Evolutionary conservation across 306 rosid genomes (phyloP).

Genomic region (Lathyrus aphaca): DNA sequence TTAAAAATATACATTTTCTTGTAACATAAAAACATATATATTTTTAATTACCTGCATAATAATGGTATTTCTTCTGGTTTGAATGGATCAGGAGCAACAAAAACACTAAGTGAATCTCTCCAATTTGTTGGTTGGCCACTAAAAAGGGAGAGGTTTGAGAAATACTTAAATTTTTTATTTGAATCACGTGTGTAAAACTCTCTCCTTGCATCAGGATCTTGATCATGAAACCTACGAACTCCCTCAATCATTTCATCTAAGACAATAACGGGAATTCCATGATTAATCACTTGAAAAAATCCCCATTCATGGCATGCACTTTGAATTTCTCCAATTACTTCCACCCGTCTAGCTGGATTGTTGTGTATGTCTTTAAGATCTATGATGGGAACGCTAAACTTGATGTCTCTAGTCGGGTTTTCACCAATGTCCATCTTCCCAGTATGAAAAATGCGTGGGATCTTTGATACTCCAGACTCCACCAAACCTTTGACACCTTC

Average conservation of each 20-base stretch:
- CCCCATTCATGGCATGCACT: background rate
- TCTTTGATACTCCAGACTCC: background rate
- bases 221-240: no score
- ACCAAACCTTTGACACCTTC: background rate
- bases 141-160: conserved; percentile 46
- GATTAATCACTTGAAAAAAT: background rate
- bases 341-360: background rate
- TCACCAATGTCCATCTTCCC: background rate
- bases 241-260: no score
- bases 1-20: background rate
- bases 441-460: background rate
- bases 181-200: conserved; percentile 35
- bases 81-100: conserved; percentile 43
- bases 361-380: background rate
- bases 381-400: background rate
- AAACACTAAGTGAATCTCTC: conserved; percentile 36
- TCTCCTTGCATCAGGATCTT: no score
- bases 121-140: conserved; percentile 21
- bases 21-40: no score
- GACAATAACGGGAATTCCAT: no score
- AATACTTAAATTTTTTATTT: conserved; percentile 38
- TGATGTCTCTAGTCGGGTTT: background rate
- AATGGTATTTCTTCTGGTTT: conserved; percentile 45
- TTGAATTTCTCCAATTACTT: conserved; percentile 41
- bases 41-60: conserved; percentile 38